phyloP scores from a whole-genome alignment of 2,329 filamentous ascomycete genomes.

The Trichoderma afroharzianum region DNA sequence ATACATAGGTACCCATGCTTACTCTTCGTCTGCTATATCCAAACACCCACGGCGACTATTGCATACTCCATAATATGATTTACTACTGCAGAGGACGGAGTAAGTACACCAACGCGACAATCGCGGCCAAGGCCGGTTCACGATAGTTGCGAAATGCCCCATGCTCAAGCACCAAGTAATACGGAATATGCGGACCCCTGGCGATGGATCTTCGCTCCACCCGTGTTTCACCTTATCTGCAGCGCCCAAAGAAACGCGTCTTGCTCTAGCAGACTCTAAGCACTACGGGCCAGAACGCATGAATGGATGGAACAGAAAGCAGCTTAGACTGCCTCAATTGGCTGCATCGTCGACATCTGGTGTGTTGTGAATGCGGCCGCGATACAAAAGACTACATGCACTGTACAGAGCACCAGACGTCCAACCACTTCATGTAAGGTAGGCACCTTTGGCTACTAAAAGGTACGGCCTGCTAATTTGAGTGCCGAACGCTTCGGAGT shows the following conservation, averaged over 20 bases:
- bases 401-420: not conserved
- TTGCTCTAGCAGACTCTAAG: not conserved
- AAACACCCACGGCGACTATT: not conserved
- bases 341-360: not conserved
- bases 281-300: not conserved
- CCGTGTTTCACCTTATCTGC: slow-evolving; percentile 18
- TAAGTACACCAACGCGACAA: not conserved
- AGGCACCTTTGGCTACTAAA: not conserved
- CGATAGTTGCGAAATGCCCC: not conserved
- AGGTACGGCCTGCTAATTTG: not conserved
- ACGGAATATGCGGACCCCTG: slow-evolving; percentile 3
- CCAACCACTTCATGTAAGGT: not conserved
- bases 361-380: not conserved
- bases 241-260: not conserved
- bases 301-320: not conserved
- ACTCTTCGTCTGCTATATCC: not conserved
- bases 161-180: not conserved
- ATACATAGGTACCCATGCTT: not conserved
- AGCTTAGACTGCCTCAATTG: not conserved
- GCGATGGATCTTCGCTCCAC: slow-evolving; percentile 14
- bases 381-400: not conserved
- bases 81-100: not conserved
- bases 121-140: not conserved
- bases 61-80: not conserved
- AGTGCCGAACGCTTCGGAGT: not conserved